Base-by-base conservation (phyloP, 257 asterid species). In the Cinchona pubescens region DNA sequence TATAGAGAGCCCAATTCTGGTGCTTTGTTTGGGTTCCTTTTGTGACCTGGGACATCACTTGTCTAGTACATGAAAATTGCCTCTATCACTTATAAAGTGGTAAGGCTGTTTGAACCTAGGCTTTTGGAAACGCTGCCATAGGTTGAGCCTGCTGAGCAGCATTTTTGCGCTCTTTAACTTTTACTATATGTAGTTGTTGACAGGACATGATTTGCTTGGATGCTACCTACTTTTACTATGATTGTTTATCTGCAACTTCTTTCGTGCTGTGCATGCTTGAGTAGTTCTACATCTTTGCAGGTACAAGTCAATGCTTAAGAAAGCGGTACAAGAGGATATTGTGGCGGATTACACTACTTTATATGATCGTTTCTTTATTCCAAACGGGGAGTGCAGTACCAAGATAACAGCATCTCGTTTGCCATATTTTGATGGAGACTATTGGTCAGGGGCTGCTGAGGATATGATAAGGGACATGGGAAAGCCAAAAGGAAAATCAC, bases 401-500 rank as follows among this genome's bases (percentile, higher is more conserved):
- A 88, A 87, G 85, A 77, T 88, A 78, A 87, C 91, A 71, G 90
- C 89, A 38, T 89, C 95, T 67, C 89, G 87, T 27, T 84, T 92
- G 71, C 97, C 97, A 72, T 87, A 89, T 74, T 88, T 92, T 67
- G 93, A 87, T 58, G 96, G 95, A 76, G 90, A 72, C 72, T 92
- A 76, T 78, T 92, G 96, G 95, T 85, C 92, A 32, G 76, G 83
- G 73, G 88, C 88, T 53, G 87, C 90, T 73, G 93, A 84, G 71
- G 87, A 84, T 48, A 78, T 78, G 67, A 59, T 80, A 68, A 79
- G 69, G 75, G 72, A 69, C 67, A 78, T 86, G 32, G 86, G 80
- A 43, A 79, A 82, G 46, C 87, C 81, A 71, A 77, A 60, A 61
- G 84, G 80, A 60, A 79, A 81, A 78, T 64, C 86, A 69, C 78